Evolutionary conservation across 345 rosid genomes (phyloP), one percentile per base, ranked within the genome.

Genomic region (Dimocarpus longan): DNA sequence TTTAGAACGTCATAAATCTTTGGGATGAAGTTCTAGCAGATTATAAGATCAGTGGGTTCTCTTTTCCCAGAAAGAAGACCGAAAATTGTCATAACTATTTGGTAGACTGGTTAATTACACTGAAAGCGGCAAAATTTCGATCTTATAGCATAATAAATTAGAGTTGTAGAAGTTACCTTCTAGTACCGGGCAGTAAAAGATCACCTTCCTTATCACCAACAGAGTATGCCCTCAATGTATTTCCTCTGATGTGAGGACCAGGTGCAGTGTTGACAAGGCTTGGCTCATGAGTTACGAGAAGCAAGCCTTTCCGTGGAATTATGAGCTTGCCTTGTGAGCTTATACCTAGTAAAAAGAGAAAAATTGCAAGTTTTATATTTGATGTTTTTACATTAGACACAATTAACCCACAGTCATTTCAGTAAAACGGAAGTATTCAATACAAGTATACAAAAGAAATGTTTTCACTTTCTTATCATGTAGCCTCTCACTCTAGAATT

Each of bases 211-310:
- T 84, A 57, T 84, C 91, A 24, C 91, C 93, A 37, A 81, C 63
- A 19, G 93, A 85, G 71, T 24, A 85, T 8, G 93, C 93, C 74
- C 85, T 79, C 78, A 90, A 77, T 15, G 93, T 70, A 48, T 78
- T 81, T 68, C 93, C 93, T 82, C 93, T 85, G 76, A 86, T 88
- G 79, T 90, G 93, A 62, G 91, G 83, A 74, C 93, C 93, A 0
- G 91, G 93, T 65, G 85, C 80, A 19, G 84, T 86, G 81, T 77
- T 84, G 76, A 84, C 93, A 50, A 50, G 78, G 75, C 73, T 79
- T 5, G 93, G 93, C 73, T 90, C 93, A 69, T 90, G 93, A 70
- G 87, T 86, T 18, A 86, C 93, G n/a, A 90, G 78, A 66, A 86
- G 73, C 65, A 88, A 73, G 46, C 90, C 86, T 71, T 74, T 85